Evolutionary conservation across 1,284 basidiomycete genomes (phyloP).

Genomic region (Mycocalia duriaeana): DNA sequence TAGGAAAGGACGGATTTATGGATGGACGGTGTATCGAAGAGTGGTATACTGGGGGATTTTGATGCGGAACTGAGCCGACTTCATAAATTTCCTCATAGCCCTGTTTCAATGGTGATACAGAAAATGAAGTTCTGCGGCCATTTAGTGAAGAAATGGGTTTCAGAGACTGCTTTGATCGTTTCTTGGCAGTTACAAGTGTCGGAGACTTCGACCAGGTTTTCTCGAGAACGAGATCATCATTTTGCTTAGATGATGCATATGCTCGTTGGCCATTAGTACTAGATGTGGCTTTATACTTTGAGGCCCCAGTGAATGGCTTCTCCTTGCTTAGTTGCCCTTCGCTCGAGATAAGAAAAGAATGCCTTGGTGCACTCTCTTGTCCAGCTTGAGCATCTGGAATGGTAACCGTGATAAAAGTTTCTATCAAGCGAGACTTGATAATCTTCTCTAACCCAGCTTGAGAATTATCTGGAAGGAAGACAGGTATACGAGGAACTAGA

Average conservation of each 20-base stretch:
- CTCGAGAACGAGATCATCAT: too few relatives aligned
- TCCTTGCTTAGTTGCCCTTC: neutral
- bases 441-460: slow-evolving; percentile 66
- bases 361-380: too few relatives aligned
- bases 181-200: neutral
- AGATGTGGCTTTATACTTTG: neutral
- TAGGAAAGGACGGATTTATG: slow-evolving; percentile 68
- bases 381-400: slow-evolving; percentile 18
- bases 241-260: neutral
- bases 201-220: neutral
- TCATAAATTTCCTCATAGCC: neutral
- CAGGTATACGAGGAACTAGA: neutral
- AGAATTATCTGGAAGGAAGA: slow-evolving; percentile 52
- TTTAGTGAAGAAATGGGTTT: neutral
- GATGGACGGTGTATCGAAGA: slow-evolving; percentile 69
- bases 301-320: neutral
- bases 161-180: neutral
- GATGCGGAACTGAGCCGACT: neutral
- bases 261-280: neutral
- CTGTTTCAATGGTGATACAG: neutral
- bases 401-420: slow-evolving; percentile 67
- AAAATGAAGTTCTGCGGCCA: neutral
- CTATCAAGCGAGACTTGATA: slow-evolving; percentile 69
- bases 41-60: slow-evolving; percentile 52
- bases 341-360: neutral